These are phyloP conservation scores for Syzygium grande DNA, from an alignment of 345 rosid genomes.

Conservation along the genomic window DNA sequence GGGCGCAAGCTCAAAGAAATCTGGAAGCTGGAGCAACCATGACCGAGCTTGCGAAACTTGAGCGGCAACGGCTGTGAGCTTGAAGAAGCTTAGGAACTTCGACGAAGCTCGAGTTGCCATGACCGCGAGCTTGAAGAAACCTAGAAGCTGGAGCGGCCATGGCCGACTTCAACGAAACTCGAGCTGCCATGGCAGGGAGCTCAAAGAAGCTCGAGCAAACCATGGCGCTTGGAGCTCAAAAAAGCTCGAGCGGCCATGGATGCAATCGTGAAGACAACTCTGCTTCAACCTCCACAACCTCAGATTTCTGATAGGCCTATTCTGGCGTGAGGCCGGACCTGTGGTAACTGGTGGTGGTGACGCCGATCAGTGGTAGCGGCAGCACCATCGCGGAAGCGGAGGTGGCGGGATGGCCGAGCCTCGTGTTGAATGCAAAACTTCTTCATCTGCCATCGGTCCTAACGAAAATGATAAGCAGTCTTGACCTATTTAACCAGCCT, in stretches of 20 bases:
- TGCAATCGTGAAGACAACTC: neutral
- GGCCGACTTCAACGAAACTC: neutral
- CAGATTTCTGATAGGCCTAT: neutral
- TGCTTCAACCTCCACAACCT: neutral
- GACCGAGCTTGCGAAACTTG: no score
- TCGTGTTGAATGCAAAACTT: neutral
- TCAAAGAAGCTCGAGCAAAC: neutral
- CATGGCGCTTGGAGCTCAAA: neutral
- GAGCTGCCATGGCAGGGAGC: neutral
- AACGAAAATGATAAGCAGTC: neutral
- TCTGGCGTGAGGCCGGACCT: neutral
- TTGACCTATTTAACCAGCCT: neutral
- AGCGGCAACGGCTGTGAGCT: no score
- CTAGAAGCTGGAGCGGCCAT: no score
- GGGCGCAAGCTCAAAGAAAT: no score
- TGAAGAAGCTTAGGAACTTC: no score
- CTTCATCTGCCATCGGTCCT: neutral
- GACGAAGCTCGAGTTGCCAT: no score
- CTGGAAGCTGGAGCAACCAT: no score
- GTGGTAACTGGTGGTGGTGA: neutral
- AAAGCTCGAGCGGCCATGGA: neutral
- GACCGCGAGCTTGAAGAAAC: no score
- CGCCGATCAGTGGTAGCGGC: neutral
- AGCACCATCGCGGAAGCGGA: neutral
- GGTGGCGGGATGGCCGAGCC: neutral